phyloP scores from a whole-genome alignment of 139 green algal genomes.

The Chlorella sp. region DNA sequence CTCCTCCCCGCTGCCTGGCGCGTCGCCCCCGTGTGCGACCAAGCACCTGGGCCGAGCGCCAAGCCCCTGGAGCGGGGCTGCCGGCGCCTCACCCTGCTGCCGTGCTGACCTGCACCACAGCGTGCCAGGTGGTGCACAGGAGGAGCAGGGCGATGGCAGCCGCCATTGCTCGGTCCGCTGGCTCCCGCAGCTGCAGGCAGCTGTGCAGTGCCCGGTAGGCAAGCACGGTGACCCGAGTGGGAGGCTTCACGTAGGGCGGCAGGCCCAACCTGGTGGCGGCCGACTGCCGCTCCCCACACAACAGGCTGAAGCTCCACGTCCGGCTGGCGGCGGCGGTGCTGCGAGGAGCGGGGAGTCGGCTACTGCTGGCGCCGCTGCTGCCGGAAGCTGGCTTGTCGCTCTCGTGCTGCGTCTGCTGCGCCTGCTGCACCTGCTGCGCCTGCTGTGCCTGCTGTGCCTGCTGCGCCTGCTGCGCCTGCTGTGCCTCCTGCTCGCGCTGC shows the following conservation, averaged over 20 bases:
- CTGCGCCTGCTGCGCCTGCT: background rate
- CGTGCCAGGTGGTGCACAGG: background rate
- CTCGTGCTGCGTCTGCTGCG: background rate
- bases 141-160: conserved; percentile 1
- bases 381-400: background rate
- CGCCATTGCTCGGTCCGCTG: background rate
- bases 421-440: background rate
- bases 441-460: background rate
- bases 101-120: background rate
- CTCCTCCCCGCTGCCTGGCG: no score
- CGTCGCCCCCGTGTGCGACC: no score
- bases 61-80: background rate
- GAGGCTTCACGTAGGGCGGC: background rate
- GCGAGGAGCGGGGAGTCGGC: background rate
- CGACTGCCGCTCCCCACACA: background rate
- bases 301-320: no score
- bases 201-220: background rate
- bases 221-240: background rate
- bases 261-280: background rate
- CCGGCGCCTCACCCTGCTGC: background rate
- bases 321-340: no score
- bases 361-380: background rate
- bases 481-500: background rate
- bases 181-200: background rate
- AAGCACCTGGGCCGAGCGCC: no score